A percentile compares a stretch with the other conserved stretches of the same genome.
Evolutionary conservation across 192 early-diverging fungal species (phyloP).

Genomic region (Dissophora ornata): DNA sequence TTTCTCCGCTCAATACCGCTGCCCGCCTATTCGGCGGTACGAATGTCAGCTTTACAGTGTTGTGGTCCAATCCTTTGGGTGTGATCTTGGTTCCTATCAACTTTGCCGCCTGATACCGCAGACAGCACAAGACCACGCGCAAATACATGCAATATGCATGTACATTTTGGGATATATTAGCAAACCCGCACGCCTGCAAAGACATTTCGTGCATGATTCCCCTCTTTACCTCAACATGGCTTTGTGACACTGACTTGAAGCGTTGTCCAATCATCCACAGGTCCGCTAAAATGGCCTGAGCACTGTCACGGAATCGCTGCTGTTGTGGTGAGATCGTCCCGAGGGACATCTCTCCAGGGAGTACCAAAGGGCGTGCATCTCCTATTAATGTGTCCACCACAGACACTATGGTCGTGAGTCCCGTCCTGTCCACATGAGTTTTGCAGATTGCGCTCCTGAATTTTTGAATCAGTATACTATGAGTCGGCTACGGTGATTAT

Average conservation of each 20-base stretch:
- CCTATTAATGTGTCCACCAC: constrained; percentile 30
- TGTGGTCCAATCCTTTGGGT: constrained; percentile 43
- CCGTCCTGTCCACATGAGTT: not conserved
- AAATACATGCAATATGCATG: too few species aligned
- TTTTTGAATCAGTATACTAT: constrained; percentile 16
- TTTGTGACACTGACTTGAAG: constrained; percentile 41
- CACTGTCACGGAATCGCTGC: constrained; percentile 28
- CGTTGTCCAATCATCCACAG: constrained; percentile 52
- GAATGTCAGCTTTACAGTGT: constrained; percentile 37
- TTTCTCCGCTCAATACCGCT: not conserved
- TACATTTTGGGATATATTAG: too few species aligned
- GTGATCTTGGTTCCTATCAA: constrained; percentile 41
- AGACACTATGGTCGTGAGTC: not conserved
- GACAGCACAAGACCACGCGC: too few species aligned
- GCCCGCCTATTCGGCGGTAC: constrained; percentile 30
- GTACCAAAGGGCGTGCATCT: constrained; percentile 26
- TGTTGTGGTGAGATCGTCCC: constrained; percentile 16
- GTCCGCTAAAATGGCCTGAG: constrained; percentile 35
- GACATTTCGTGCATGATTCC: too few species aligned
- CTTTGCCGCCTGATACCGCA: constrained; percentile 37
- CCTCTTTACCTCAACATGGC: constrained; percentile 24
- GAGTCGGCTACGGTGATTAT: constrained; percentile 16
- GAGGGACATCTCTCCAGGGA: constrained; percentile 22
- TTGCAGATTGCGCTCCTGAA: constrained; percentile 30
- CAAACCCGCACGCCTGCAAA: not conserved